Percentiles rank a stretch among this genome's conserved stretches.
These are phyloP conservation scores for Rhodotorula graminis DNA, from an alignment of 768 basidiomycete species.

Conservation along the genomic window DNA sequence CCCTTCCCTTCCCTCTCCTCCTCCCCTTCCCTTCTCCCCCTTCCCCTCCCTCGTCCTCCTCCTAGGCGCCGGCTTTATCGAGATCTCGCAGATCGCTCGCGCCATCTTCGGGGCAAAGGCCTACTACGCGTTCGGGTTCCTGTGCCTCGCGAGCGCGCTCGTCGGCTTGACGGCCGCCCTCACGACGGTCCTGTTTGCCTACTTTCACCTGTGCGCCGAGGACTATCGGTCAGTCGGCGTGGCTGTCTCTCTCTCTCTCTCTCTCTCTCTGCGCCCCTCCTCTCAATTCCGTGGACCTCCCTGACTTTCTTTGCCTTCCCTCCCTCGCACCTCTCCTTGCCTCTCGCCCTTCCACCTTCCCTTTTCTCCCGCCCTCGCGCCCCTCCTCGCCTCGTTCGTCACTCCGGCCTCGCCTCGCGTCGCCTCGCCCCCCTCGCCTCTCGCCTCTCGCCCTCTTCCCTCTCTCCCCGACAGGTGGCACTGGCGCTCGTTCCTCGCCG, in stretches of 20 bases:
- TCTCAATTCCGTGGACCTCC: no score
- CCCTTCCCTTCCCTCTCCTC: no score
- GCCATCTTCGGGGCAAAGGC: constrained; percentile 81
- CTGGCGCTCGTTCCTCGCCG: constrained; percentile 87
- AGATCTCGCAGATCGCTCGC: constrained; percentile 85
- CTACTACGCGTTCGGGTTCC: constrained; percentile 94
- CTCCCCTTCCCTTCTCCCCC: neutral
- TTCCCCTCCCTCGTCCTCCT: neutral
- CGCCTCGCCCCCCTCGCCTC: no score
- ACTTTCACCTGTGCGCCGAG: constrained; percentile 88
- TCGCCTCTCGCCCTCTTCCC: neutral
- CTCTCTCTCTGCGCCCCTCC: no score
- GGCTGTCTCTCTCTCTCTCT: no score
- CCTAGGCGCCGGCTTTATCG: constrained; percentile 85
- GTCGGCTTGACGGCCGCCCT: constrained; percentile 73
- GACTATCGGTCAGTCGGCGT: constrained; percentile 67
- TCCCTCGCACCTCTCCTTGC: no score
- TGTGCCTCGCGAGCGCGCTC: constrained; percentile 77
- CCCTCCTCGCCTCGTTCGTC: no score
- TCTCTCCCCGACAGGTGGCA: constrained; percentile 65
- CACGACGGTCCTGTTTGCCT: constrained; percentile 44
- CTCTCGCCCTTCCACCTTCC: no score
- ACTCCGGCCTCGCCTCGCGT: no score
- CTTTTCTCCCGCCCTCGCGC: no score
- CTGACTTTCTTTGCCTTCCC: no score